Percentiles rank a stretch among this genome's conserved stretches.
These are phyloP conservation scores for Neurospora sp. DNA, from an alignment of 495 filamentous ascomycete species.

Conservation along the genomic window DNA sequence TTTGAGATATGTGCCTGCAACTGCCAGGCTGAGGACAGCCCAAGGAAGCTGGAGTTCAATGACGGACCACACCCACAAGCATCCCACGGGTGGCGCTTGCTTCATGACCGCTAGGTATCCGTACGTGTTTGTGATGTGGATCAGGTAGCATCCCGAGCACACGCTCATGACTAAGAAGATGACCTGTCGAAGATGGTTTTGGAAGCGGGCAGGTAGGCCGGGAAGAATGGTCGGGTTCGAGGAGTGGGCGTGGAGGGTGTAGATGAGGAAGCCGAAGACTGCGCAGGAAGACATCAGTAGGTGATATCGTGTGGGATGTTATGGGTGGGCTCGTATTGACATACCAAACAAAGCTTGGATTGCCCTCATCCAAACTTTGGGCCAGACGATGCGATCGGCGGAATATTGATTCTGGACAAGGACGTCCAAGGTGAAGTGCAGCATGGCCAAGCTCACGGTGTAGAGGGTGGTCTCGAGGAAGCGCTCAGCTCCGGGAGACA, in stretches of 20 bases:
- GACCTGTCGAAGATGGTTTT: conserved; percentile 42
- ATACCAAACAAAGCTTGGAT: conserved; percentile 41
- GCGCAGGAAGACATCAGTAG: conserved; percentile 11
- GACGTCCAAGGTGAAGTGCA: conserved; percentile 82
- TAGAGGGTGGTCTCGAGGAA: conserved; percentile 54
- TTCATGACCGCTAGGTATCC: conserved; percentile 89
- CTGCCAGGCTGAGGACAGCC: conserved; percentile 50
- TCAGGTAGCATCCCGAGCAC: conserved; percentile 60
- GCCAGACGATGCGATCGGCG: conserved; percentile 49
- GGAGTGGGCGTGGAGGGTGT: conserved; percentile 46
- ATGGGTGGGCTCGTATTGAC: conserved; percentile 2
- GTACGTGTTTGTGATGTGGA: conserved; percentile 66
- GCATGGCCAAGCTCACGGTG: conserved; percentile 60
- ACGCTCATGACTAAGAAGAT: conserved; percentile 50
- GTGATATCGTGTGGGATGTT: background rate
- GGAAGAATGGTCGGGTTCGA: conserved; percentile 30
- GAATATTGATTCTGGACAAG: conserved; percentile 89
- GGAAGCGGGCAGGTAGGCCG: conserved; percentile 31
- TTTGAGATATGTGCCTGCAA: conserved; percentile 57
- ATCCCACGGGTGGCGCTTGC: conserved; percentile 76
- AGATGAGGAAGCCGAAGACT: conserved; percentile 54
- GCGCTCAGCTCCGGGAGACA: conserved; percentile 39
- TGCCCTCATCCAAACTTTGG: conserved; percentile 42
- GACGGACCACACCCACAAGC: conserved; percentile 88
- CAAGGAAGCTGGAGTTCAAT: conserved; percentile 70